phyloP scores from a whole-genome alignment of 495 filamentous ascomycete species.

The Wilcoxina mikolae region DNA sequence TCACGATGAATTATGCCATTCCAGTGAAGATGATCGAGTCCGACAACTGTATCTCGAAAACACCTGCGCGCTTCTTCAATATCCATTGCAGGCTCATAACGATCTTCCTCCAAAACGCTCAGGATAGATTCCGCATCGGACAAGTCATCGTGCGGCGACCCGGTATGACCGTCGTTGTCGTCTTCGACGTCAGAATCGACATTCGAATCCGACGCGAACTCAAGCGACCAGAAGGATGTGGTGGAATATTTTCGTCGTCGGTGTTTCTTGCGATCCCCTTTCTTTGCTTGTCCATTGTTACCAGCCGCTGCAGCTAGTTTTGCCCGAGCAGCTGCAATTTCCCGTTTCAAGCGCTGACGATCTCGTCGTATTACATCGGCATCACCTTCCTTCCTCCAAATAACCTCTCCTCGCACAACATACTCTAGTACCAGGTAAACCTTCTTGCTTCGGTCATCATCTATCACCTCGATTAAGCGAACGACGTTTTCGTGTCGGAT shows the following conservation, averaged over 20 bases:
- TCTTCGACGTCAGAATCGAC: background rate
- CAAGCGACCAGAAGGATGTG: slow-evolving; percentile 27
- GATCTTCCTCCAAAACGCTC: slow-evolving; percentile 48
- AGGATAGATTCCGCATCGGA: background rate
- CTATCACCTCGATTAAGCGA: slow-evolving; percentile 88
- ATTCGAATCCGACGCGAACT: slow-evolving; percentile 26
- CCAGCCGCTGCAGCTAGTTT: slow-evolving; percentile 10
- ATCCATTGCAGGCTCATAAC: slow-evolving; percentile 81
- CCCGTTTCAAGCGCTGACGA: slow-evolving; percentile 42
- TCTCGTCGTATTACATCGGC: slow-evolving; percentile 70
- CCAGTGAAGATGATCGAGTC: slow-evolving; percentile 89
- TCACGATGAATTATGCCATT: slow-evolving; percentile 95
- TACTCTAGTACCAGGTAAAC: slow-evolving; percentile 96
- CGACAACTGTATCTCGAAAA: slow-evolving; percentile 86
- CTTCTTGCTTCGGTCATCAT: slow-evolving; percentile 88
- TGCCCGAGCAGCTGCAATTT: slow-evolving; percentile 14
- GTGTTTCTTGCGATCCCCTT: slow-evolving; percentile 10
- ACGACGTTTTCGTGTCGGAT: slow-evolving; percentile 92
- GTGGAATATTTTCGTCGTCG: slow-evolving; percentile 13
- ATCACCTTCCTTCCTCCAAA: slow-evolving; percentile 75
- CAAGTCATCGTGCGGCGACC: too few species aligned
- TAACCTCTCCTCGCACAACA: slow-evolving; percentile 82
- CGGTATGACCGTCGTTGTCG: background rate
- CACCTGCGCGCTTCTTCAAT: slow-evolving; percentile 68
- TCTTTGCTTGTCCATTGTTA: slow-evolving; percentile 7